Evolutionary conservation across 768 basidiomycete genomes (phyloP), one percentile per base, ranked within the genome.

Genomic region (Lyophyllum atratum): DNA sequence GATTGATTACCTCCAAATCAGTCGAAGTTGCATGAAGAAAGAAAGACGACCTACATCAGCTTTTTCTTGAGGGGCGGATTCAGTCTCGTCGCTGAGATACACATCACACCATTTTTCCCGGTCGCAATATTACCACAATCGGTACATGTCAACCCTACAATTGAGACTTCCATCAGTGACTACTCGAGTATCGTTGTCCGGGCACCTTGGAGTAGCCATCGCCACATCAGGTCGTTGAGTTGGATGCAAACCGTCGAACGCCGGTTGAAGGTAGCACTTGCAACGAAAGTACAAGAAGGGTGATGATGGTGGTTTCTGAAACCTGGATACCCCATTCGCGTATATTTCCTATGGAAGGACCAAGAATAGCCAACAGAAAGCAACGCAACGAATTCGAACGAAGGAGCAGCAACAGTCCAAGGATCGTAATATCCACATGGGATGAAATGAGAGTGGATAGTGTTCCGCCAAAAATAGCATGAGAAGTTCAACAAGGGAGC

Each of bases 1-100:
- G 89, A 93, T 72, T 92, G 74, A 81, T 26, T 11, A 3, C 22
- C 25, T 34, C 17, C 29, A 37, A 26, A 19, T 53, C 14, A 7
- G 34, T 9, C 52, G 7, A 26, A 11, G 5, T 25, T 15, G 21
- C 15, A 15, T 11, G 24, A 5, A 37, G 15, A 12, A 28, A 28
- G 1, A n/a, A 14, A 22, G 25, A 31, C 40, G 28, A 47, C 48
- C 40, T 47, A 29, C 15, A 9, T 24, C 26, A 4, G 37, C n/a
- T 24, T 5, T 11, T 5, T 6, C 29, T 11, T 5, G 29, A 31
- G 6, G 14, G 8, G 34, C 17, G 34, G 11, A 15, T 37, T 37
- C 11, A 15, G 22, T 28, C 43, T 15, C 19, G 19, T 17, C 12
- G 26, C 26, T 28, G 24, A 43, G 25, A 44, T 26, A 45, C 26